phyloP scores from a whole-genome alignment of 495 filamentous ascomycete genomes.

The Thermothielavioides terrestris region DNA sequence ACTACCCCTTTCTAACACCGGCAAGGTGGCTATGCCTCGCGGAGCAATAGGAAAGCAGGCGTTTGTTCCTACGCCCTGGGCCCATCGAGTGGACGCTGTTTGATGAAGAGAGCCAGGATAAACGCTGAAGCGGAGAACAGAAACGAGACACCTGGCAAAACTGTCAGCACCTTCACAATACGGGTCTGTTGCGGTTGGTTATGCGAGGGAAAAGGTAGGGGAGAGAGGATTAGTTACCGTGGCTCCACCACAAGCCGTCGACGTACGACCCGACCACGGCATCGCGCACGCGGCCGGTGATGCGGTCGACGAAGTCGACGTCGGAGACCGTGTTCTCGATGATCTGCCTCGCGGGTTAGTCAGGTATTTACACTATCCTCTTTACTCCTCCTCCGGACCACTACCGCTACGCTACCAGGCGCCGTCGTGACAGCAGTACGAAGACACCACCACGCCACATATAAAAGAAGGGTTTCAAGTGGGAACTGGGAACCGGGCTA shows the following conservation, averaged over 20 bases:
- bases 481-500: too few species aligned
- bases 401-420: too few species aligned
- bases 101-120: constrained; percentile 19
- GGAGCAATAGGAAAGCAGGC: too few species aligned
- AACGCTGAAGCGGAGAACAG: constrained; percentile 13
- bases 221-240: constrained; percentile 15
- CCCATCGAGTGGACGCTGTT: constrained; percentile 13
- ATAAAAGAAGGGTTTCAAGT: neutral
- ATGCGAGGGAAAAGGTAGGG: neutral
- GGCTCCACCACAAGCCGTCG: constrained; percentile 32
- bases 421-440: too few species aligned
- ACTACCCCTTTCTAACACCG: neutral
- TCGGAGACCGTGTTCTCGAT: constrained; percentile 34
- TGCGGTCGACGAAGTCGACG: constrained; percentile 44
- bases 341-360: constrained; percentile 18
- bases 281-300: constrained; percentile 24
- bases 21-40: too few species aligned
- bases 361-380: too few species aligned
- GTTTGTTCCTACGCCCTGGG: neutral
- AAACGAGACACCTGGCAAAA: constrained; percentile 20
- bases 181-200: neutral
- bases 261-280: constrained; percentile 31
- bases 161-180: neutral
- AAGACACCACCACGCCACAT: neutral
- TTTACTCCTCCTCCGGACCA: too few species aligned